Evolutionary conservation across 2,329 filamentous ascomycete genomes (phyloP), one percentile per base, ranked within the genome.

Genomic region (Hortaea sp.): DNA sequence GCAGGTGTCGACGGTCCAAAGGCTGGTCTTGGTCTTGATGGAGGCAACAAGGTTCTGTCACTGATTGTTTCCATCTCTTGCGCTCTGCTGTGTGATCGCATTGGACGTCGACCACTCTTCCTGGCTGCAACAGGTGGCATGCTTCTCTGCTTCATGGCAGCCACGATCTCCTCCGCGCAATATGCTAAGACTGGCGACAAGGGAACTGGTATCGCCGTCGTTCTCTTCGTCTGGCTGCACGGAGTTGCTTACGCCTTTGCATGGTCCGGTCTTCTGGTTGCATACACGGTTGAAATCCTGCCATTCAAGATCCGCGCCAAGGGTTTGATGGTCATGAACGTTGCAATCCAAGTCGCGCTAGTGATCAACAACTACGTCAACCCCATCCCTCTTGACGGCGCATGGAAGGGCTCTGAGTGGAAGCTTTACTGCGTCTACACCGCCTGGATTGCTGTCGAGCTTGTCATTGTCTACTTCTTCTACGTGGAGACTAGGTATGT

Each of bases 51-150:
- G 20, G 29, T 46, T 11, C 42, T 35, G 34, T 79, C 57, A 65
- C 84, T 9, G 59, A 62, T 29, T 48, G 58, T 45, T 79, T 44
- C 79, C 59, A 77, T 79, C 50, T 78, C 78, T 48, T 49, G 46
- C 31, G 58, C 59, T 34, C 54, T 63, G 39, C 52, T 63, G 11
- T 54, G 60, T 39, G 62, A 64, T 38, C 50, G 54, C 9, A 35
- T 64, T n/a, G 61, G 60, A 34, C 56, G 61, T 6, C 52, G 61
- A 3, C 52, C 53, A 1, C 50, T 63, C 13, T 63, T 62, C 53
- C 50, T 62, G 31, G 51, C 49, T 34, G 63, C 61, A 31, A 62
- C 57, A 11, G 51, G 49, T 42, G 65, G 65, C 31, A 68, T 69
- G 66, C 54, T 63, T 40, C 32, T 62, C 7, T 58, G 56, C 41